Percentiles rank a stretch among this genome's conserved stretches.
Conservation (phyloP, 2,329 filamentous ascomycete genomes). For the Arthrinium puccinioides region DNA sequence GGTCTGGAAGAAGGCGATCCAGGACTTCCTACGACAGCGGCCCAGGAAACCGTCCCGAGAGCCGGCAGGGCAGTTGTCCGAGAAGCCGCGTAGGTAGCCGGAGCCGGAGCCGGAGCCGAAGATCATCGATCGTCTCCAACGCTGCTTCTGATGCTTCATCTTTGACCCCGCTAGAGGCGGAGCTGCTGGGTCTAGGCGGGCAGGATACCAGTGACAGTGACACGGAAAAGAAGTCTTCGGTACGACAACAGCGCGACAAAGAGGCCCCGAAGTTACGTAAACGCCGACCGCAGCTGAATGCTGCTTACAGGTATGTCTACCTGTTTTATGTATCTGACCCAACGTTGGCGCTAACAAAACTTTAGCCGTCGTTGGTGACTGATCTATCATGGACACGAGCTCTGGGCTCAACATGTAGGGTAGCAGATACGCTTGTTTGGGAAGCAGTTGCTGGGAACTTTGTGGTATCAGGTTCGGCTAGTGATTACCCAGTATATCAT, state of each 20-base stretch:
- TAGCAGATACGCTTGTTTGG: no score
- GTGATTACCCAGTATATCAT: no score
- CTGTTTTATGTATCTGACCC: no score
- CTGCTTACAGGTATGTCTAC: constrained; percentile 7
- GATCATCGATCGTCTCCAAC: constrained; percentile 16
- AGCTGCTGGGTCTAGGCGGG: constrained; percentile 19
- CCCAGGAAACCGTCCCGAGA: constrained; percentile 3
- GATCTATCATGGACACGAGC: no score
- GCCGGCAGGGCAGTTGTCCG: constrained; percentile 2
- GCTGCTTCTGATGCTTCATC: no score
- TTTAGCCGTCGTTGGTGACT: constrained; percentile 2
- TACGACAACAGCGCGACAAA: neutral
- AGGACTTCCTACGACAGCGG: constrained; percentile 4
- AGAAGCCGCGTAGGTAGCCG: constrained; percentile 14
- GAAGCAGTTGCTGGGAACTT: no score
- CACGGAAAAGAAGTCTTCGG: constrained; percentile 11
- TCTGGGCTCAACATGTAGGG: no score
- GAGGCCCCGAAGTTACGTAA: neutral
- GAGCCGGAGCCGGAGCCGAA: constrained; percentile 4
- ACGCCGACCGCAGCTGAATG: constrained; percentile 4
- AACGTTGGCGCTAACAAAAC: no score
- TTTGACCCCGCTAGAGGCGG: constrained; percentile 20
- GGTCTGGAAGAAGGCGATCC: neutral
- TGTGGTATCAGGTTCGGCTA: no score
- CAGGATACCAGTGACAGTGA: constrained; percentile 14